Percentiles rank a stretch among this genome's conserved stretches.
These are phyloP conservation scores for Boletus bicolor DNA, from an alignment of 768 basidiomycete species.

Conservation along the genomic window DNA sequence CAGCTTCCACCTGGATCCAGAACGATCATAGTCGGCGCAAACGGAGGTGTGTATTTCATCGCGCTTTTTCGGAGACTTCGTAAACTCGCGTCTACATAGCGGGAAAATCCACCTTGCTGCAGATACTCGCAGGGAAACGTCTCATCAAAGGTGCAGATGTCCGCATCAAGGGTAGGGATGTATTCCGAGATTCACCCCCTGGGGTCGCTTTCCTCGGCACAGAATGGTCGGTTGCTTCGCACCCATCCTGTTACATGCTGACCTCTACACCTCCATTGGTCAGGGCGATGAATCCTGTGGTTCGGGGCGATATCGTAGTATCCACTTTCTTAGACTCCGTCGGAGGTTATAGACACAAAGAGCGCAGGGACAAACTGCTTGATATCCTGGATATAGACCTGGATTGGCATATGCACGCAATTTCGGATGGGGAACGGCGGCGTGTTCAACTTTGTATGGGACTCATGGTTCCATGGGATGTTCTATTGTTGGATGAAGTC, in stretches of 20 bases:
- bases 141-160: slow-evolving; percentile 65
- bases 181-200: slow-evolving; percentile 81
- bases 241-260: background rate
- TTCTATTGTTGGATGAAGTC: slow-evolving; percentile 92
- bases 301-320: slow-evolving; percentile 88
- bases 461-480: slow-evolving; percentile 91
- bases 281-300: slow-evolving; percentile 98
- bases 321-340: slow-evolving; percentile 96
- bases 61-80: background rate
- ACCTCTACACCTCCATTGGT: background rate
- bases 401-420: slow-evolving; percentile 94
- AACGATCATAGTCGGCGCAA: slow-evolving; percentile 87
- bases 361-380: slow-evolving; percentile 78
- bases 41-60: slow-evolving; percentile 65
- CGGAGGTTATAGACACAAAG: slow-evolving; percentile 92
- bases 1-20: slow-evolving; percentile 71
- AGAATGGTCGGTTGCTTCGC: slow-evolving; percentile 65
- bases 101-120: slow-evolving; percentile 94
- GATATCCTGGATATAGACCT: slow-evolving; percentile 94
- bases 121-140: slow-evolving; percentile 90
- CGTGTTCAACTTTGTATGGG: slow-evolving; percentile 94
- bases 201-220: slow-evolving; percentile 89
- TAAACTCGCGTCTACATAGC: slow-evolving; percentile 39
- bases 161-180: slow-evolving; percentile 75
- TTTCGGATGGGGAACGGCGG: slow-evolving; percentile 94